Evolutionary conservation across 352 stramenopile species (phyloP).

Genomic region (Elongisporangium undulatum): DNA sequence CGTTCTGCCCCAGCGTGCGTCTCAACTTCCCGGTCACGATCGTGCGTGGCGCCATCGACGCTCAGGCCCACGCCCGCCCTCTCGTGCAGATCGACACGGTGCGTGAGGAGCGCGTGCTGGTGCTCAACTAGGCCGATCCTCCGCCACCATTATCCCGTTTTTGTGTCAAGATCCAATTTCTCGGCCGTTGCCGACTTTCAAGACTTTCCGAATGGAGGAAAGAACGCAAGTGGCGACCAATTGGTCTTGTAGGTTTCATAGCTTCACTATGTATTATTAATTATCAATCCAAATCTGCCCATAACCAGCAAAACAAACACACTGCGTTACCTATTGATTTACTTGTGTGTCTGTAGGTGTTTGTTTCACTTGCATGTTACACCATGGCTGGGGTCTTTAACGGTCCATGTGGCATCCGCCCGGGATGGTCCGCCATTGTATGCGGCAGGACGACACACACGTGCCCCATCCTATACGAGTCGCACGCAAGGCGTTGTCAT

Average conservation of each 20-base stretch:
- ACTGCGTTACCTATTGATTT: not conserved
- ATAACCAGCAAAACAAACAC: not conserved
- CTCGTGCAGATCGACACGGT: not conserved
- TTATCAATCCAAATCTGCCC: not conserved
- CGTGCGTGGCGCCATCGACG: slow-evolving; percentile 5
- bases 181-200: not conserved
- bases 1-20: slow-evolving; percentile 27
- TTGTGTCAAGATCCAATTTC: not conserved
- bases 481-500: not conserved
- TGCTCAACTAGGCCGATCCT: not conserved
- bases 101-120: not conserved
- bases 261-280: not conserved
- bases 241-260: not conserved
- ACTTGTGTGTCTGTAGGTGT: too few relatives aligned
- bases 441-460: not conserved
- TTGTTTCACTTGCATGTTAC: not conserved
- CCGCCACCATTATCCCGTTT: not conserved
- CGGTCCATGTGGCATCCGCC: not conserved
- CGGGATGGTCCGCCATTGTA: not conserved
- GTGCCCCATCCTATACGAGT: not conserved
- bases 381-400: not conserved
- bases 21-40: slow-evolving; percentile 28
- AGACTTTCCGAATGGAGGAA: not conserved
- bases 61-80: not conserved
- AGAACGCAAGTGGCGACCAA: not conserved